Base-by-base conservation (phyloP, 2,329 filamentous ascomycete genomes). In the Elsinoe fawcettii region DNA sequence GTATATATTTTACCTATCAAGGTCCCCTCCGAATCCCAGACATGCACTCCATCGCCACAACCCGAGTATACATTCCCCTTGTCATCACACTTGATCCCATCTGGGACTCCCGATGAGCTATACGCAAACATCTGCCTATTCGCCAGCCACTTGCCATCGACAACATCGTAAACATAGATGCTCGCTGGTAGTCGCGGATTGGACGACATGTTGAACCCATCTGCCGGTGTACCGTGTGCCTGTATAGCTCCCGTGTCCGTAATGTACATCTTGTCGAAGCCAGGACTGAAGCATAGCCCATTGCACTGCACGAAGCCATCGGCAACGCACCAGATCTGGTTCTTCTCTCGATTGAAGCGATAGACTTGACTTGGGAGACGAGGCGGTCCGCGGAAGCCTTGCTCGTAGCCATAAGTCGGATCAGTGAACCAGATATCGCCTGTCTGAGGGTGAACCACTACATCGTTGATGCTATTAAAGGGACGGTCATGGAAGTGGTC, bases 341-440 rank as follows among this genome's bases (percentile, higher is more conserved):
- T 77, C 0, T 76, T 82, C 0, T 60, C 63, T 1, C 76, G 74
- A 44, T 80, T 75, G 46, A 78, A 77, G 1, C 80, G 75, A 64
- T 84, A 84, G 0, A 84, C 79, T 63, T 85, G 82, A 58, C 77
- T 79, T 3, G 73, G 78, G 9, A 84, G 65, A 0, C 75, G 76
- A 0, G 81, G 81, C 5, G 66, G 61, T 0, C 77, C 77, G 0
- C 82, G 74, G 62, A 85, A 84, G 22, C 79, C 73, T 63, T 85
- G 82, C 41, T 79, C 72, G 59, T 74, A 79, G 2, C 80, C 83
- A 61, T 85, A 85, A 6, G 77, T 73, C 0, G 80, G 77, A 58
- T 86, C 82, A 1, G 82, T 85, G 63, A 86, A 85, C 71, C 83
- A 86, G n/a, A 85, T 70, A 23, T 81, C 76, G n/a, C 75, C 74